phyloP scores from a whole-genome alignment of 768 basidiomycete species.

The Filobasidium floriforme region DNA sequence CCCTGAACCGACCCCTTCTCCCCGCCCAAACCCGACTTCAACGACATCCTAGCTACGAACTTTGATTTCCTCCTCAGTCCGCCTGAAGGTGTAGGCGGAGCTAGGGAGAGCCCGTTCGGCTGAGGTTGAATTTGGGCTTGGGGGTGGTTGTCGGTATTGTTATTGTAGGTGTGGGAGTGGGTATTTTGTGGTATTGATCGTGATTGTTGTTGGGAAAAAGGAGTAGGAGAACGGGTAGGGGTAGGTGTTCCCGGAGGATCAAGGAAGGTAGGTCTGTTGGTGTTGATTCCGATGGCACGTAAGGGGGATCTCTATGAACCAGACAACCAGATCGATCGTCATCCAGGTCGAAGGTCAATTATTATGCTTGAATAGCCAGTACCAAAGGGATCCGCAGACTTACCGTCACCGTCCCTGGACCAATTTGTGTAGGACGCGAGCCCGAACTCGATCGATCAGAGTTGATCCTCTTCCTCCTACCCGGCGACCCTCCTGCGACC shows the following conservation, averaged over 20 bases:
- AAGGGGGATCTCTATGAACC: background rate
- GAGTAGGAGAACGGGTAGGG: background rate
- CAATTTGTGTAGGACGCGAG: background rate
- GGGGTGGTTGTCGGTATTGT: too few species aligned
- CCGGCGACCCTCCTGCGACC: background rate
- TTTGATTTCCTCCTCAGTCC: background rate
- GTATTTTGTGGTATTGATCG: too few species aligned
- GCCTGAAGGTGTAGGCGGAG: conserved; percentile 1
- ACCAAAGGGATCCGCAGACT: too few species aligned
- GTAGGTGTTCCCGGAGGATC: background rate
- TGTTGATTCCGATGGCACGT: background rate
- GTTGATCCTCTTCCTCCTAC: background rate
- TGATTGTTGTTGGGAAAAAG: background rate
- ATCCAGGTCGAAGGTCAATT: too few species aligned
- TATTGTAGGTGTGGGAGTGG: too few species aligned
- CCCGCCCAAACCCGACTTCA: background rate
- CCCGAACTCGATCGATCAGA: background rate
- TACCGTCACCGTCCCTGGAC: background rate
- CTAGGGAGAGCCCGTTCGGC: background rate
- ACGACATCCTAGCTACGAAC: background rate
- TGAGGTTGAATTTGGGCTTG: too few species aligned
- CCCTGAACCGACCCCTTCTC: too few species aligned
- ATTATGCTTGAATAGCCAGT: too few species aligned
- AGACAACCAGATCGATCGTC: too few species aligned
- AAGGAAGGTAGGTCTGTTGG: too few species aligned